Conservation (phyloP, 768 basidiomycete species). For the Dioszegia aurantiaca region DNA sequence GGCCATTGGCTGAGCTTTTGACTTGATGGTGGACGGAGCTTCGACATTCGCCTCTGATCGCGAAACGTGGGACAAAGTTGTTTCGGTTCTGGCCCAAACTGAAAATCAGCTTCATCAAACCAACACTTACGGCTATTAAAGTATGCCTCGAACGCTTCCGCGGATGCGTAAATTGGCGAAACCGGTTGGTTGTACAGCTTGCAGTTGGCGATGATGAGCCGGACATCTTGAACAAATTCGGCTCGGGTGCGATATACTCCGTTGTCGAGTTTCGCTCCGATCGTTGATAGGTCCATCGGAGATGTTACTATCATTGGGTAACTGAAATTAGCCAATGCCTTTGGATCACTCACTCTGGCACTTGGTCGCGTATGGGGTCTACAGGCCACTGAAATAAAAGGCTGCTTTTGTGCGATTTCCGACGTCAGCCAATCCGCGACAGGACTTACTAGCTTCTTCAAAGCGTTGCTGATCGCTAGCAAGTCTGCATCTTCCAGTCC, state of each 20-base stretch:
- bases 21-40: conserved; percentile 20
- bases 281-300: conserved; percentile 92
- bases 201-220: conserved; percentile 81
- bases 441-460: conserved; percentile 63
- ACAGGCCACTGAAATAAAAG: conserved; percentile 79
- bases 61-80: conserved; percentile 48
- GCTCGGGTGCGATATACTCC: conserved; percentile 82
- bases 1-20: conserved; percentile 27
- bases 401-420: conserved; percentile 62
- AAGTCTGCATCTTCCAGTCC: conserved; percentile 67
- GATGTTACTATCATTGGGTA: conserved; percentile 87
- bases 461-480: conserved; percentile 67
- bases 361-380: conserved; percentile 89
- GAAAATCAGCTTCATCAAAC: not conserved
- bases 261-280: conserved; percentile 77
- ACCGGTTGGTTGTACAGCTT: conserved; percentile 71
- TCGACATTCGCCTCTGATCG: not conserved
- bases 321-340: conserved; percentile 55
- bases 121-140: conserved; percentile 76
- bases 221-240: conserved; percentile 80
- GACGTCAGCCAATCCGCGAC: conserved; percentile 4
- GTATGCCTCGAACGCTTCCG: conserved; percentile 69
- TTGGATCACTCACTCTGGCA: conserved; percentile 66
- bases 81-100: conserved; percentile 72
- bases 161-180: conserved; percentile 69